Conservation (phyloP, 352 stramenopile genomes). For the Globisporangium solare region DNA sequence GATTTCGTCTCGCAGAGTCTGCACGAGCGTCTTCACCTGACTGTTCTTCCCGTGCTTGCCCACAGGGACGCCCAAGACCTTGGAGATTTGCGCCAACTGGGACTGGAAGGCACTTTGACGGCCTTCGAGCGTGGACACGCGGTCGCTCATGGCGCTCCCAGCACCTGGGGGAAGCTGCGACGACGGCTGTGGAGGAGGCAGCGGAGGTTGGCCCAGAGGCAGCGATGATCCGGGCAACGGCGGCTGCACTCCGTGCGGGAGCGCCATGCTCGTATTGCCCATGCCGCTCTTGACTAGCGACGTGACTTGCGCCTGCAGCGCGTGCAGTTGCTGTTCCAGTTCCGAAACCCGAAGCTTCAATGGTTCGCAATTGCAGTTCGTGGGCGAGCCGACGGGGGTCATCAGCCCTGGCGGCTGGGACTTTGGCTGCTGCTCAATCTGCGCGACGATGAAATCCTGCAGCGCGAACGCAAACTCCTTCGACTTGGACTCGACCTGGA, state of each 20-base stretch:
- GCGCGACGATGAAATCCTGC: constrained; percentile 42
- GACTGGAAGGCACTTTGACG: constrained; percentile 79
- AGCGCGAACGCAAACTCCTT: constrained; percentile 56
- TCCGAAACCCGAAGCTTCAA: constrained; percentile 47
- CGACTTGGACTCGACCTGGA: constrained; percentile 44
- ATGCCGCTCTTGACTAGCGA: constrained; percentile 9
- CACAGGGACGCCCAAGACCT: constrained; percentile 56
- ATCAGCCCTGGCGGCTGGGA: constrained; percentile 7
- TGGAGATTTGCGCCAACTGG: constrained; percentile 72
- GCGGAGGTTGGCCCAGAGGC: constrained; percentile 7
- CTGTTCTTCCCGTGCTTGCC: constrained; percentile 68
- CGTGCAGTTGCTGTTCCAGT: constrained; percentile 38
- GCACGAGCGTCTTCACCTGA: constrained; percentile 64
- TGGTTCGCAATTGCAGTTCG: constrained; percentile 31
- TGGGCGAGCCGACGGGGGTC: neutral
- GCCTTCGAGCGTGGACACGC: constrained; percentile 73
- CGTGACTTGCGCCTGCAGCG: constrained; percentile 42
- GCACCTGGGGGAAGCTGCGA: constrained; percentile 8
- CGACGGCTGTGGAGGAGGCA: constrained; percentile 13
- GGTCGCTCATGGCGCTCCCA: constrained; percentile 51
- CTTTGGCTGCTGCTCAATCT: constrained; percentile 24
- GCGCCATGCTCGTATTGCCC: constrained; percentile 12
- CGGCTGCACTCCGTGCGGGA: neutral
- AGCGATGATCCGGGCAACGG: constrained; percentile 10
- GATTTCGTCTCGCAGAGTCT: constrained; percentile 70